Evolutionary conservation across 495 filamentous ascomycete genomes (phyloP).

Genomic region (Chlorociboria aeruginascens): DNA sequence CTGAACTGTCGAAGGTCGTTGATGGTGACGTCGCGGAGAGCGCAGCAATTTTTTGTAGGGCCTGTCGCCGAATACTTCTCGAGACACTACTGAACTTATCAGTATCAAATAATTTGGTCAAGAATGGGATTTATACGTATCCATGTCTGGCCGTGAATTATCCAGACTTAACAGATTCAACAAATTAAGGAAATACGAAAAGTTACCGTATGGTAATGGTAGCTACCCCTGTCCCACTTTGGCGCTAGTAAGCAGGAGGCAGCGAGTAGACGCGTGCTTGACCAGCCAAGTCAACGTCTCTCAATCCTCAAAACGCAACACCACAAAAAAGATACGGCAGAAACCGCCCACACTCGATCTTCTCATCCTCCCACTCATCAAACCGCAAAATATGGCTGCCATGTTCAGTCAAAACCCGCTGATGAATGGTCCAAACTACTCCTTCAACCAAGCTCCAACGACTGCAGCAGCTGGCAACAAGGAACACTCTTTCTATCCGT

Average conservation of each 20-base stretch:
- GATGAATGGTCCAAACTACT: slow-evolving; percentile 49
- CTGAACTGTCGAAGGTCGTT: slow-evolving; percentile 43
- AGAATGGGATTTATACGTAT: slow-evolving; percentile 6
- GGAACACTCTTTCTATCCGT: slow-evolving; percentile 93
- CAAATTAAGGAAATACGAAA: background rate
- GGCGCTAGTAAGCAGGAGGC: slow-evolving; percentile 6
- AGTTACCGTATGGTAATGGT: too few relatives aligned
- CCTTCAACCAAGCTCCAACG: slow-evolving; percentile 39
- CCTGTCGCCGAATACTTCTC: slow-evolving; percentile 43
- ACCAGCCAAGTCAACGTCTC: background rate
- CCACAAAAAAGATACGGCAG: background rate
- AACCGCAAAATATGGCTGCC: slow-evolving; percentile 28
- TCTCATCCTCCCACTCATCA: background rate
- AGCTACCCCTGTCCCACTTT: slow-evolving; percentile 8
- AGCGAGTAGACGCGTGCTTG: slow-evolving; percentile 3
- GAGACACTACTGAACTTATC: slow-evolving; percentile 7
- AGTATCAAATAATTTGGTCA: background rate
- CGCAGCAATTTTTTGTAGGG: slow-evolving; percentile 60
- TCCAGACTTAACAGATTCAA: background rate
- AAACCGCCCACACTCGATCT: background rate
- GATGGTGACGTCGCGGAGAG: slow-evolving; percentile 41
- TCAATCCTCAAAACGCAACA: slow-evolving; percentile 1
- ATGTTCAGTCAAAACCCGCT: slow-evolving; percentile 53
- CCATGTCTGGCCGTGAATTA: slow-evolving; percentile 5
- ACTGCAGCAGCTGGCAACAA: slow-evolving; percentile 31